Percentiles rank a stretch among this genome's conserved stretches.
Conservation (phyloP, 495 filamentous ascomycete species). For the Symbiotaphrina buchneri region DNA sequence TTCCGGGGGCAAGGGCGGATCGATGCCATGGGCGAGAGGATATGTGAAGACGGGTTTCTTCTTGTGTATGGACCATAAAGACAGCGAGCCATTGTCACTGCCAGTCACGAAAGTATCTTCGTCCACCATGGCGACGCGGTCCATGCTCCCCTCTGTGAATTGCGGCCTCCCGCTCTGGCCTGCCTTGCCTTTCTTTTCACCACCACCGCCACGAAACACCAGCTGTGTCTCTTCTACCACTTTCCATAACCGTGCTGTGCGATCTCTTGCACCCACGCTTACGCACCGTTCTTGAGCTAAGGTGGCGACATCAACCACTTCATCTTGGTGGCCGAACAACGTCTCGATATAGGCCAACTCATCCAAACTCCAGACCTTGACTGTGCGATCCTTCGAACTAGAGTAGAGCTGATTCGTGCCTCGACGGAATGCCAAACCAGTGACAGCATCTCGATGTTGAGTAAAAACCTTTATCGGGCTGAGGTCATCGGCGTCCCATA, state of each 20-base stretch:
- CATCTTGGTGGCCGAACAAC: slow-evolving; percentile 86
- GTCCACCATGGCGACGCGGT: slow-evolving; percentile 73
- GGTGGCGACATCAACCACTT: slow-evolving; percentile 61
- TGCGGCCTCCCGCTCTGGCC: slow-evolving; percentile 9
- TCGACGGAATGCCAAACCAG: slow-evolving; percentile 59
- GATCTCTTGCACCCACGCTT: slow-evolving; percentile 72
- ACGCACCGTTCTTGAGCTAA: slow-evolving; percentile 73
- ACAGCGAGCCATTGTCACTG: slow-evolving; percentile 61
- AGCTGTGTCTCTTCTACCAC: slow-evolving; percentile 87
- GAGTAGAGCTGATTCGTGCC: slow-evolving; percentile 88
- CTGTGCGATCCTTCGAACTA: slow-evolving; percentile 66
- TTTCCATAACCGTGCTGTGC: slow-evolving; percentile 91
- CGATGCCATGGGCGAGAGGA: slow-evolving; percentile 62
- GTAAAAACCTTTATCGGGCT: slow-evolving; percentile 61
- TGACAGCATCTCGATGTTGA: slow-evolving; percentile 81
- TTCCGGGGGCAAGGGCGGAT: slow-evolving; percentile 35
- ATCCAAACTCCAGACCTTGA: slow-evolving; percentile 72
- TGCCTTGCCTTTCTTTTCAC: slow-evolving; percentile 26
- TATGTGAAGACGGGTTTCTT: slow-evolving; percentile 84
- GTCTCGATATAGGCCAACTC: slow-evolving; percentile 84
- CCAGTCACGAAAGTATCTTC: slow-evolving; percentile 83
- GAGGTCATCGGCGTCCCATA: slow-evolving; percentile 64
- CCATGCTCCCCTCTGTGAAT: slow-evolving; percentile 67
- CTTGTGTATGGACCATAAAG: slow-evolving; percentile 77
- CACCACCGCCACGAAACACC: slow-evolving; percentile 71